These are phyloP conservation scores for grape (Vitis vinifera) DNA, from an alignment of 164 flowering plant species.

Conservation along the genomic window DNA sequence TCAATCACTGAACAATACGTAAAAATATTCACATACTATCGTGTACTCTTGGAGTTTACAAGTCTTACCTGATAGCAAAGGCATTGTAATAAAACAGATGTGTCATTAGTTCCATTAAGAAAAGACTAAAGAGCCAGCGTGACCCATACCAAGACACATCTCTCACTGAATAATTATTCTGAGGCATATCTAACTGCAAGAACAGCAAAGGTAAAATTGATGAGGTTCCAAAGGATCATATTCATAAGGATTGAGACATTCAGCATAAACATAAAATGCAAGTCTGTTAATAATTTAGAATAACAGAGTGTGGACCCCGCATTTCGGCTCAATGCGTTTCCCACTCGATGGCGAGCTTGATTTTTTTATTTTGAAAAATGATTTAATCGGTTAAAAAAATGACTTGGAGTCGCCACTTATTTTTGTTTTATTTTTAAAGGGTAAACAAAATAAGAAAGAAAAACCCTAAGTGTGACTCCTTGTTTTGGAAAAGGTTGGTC, in stretches of 20 bases:
- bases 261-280: neutral
- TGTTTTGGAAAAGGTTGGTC: no score
- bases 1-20: constrained; percentile 8
- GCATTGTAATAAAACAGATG: constrained; percentile 88
- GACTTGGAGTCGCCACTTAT: no score
- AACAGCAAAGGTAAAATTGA: constrained; percentile 2
- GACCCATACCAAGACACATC: constrained; percentile 69
- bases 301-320: no score
- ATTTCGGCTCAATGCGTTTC: no score
- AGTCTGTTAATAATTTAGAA: no score
- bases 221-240: constrained; percentile 2
- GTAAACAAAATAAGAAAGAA: no score
- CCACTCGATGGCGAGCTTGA: no score
- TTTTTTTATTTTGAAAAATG: no score
- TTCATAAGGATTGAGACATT: neutral
- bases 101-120: constrained; percentile 85
- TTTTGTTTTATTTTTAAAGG: no score
- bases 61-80: constrained; percentile 74
- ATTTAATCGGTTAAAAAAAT: no score
- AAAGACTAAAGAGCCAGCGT: constrained; percentile 71
- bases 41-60: neutral
- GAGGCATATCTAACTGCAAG: constrained; percentile 79
- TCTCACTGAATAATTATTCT: constrained; percentile 46
- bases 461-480: no score
- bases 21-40: neutral